A percentile compares a stretch with the other conserved stretches of the same genome.
Conservation (phyloP, 2,329 filamentous ascomycete genomes). For the Aspergillus jensenii region DNA sequence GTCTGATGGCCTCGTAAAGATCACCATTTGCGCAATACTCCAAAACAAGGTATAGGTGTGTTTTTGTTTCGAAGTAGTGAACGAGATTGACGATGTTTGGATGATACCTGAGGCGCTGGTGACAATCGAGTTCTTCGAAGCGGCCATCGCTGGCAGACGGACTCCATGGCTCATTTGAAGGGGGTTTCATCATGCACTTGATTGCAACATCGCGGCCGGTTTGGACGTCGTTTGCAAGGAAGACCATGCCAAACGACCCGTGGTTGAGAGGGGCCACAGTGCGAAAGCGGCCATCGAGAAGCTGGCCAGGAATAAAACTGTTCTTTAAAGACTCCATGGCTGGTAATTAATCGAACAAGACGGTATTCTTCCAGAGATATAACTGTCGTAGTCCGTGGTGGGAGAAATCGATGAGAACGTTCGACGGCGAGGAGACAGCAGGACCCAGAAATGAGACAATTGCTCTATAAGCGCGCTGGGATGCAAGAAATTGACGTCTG, state of each 20-base stretch:
- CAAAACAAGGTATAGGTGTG: conserved; percentile 87
- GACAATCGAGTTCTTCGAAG: conserved; percentile 62
- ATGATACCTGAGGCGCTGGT: conserved; percentile 75
- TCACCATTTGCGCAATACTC: conserved; percentile 96
- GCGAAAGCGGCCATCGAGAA: conserved; percentile 71
- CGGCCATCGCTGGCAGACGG: conserved; percentile 76
- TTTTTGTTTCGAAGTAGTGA: conserved; percentile 85
- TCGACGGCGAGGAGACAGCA: conserved; percentile 10
- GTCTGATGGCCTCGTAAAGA: conserved; percentile 93
- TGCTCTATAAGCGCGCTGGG: conserved; percentile 12
- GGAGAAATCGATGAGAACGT: not conserved
- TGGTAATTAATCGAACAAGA: conserved; percentile 21
- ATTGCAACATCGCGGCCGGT: conserved; percentile 84
- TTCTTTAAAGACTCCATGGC: conserved; percentile 37
- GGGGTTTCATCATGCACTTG: conserved; percentile 90
- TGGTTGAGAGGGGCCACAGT: conserved; percentile 95
- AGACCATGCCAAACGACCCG: conserved; percentile 98
- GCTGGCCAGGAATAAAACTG: conserved; percentile 35
- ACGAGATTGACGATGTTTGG: conserved; percentile 92
- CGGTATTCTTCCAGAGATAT: conserved; percentile 17
- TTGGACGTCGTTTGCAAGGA: conserved; percentile 77
- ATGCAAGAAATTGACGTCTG: conserved; percentile 7
- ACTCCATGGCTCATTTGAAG: conserved; percentile 59
- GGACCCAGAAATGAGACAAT: conserved; percentile 15
- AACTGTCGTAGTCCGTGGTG: conserved; percentile 5